Evolutionary conservation across 202 grass and related monocot genomes (phyloP).

Genomic region (Elaeis oleifera): DNA sequence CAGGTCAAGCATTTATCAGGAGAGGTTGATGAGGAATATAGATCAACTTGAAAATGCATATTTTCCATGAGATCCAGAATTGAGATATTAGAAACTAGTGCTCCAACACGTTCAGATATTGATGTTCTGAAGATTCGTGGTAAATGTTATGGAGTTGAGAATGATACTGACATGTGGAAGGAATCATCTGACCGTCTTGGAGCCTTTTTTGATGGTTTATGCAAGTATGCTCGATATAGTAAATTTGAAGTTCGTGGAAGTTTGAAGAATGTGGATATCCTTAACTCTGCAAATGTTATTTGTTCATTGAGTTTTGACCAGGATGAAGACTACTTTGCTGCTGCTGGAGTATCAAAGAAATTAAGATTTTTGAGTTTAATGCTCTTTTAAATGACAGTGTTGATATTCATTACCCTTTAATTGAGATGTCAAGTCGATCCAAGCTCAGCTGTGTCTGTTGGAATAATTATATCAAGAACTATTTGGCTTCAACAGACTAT

Average conservation of each 20-base stretch:
- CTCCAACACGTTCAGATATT: constrained; percentile 44
- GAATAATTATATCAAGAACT: constrained; percentile 98
- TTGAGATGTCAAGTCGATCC: constrained; percentile 82
- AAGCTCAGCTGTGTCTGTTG: constrained; percentile 84
- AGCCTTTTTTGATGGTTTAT: constrained; percentile 91
- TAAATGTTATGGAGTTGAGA: constrained; percentile 33
- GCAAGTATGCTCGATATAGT: constrained; percentile 81
- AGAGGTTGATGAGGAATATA: constrained; percentile 65
- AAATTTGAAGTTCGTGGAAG: constrained; percentile 70
- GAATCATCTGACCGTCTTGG: constrained; percentile 45
- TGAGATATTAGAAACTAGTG: constrained; percentile 33
- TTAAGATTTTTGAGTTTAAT: constrained; percentile 96
- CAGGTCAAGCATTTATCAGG: constrained; percentile 40
- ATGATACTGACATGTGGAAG: constrained; percentile 32
- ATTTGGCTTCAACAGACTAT: constrained; percentile 90
- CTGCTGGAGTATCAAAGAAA: constrained; percentile 96
- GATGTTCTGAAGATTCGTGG: constrained; percentile 60
- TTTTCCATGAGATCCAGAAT: constrained; percentile 66
- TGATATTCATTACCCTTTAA: constrained; percentile 85
- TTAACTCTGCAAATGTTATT: constrained; percentile 85
- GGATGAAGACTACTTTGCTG: constrained; percentile 94
- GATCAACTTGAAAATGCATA: constrained; percentile 85
- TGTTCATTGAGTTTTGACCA: constrained; percentile 91
- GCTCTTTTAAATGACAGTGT: constrained; percentile 74
- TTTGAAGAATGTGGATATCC: constrained; percentile 80